These are phyloP conservation scores for Aspergillus neotritici DNA, from an alignment of 2,329 filamentous ascomycete genomes.

Conservation along the genomic window DNA sequence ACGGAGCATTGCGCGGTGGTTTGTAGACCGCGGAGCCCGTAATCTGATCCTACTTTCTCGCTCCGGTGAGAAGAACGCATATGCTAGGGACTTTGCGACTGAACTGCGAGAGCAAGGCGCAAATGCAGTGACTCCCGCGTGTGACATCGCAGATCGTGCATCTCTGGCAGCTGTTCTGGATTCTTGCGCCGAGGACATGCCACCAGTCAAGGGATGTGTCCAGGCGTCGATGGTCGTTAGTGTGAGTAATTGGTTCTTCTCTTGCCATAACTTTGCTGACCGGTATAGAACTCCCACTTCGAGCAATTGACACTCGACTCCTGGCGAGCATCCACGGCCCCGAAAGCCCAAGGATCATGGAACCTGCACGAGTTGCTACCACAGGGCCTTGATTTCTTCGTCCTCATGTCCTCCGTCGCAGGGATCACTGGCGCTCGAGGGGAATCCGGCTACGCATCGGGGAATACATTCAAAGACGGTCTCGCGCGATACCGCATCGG, in stretches of 20 bases:
- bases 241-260: constrained; percentile 5
- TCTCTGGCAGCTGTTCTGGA: not conserved
- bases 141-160: constrained; percentile 3
- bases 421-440: constrained; percentile 40
- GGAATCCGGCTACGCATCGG: constrained; percentile 39
- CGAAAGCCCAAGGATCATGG: constrained; percentile 21
- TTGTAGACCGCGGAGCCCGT: constrained; percentile 29
- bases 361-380: constrained; percentile 28
- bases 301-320: constrained; percentile 19
- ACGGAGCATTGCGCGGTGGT: constrained; percentile 25
- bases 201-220: constrained; percentile 10
- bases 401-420: constrained; percentile 34
- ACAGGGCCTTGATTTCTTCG: constrained; percentile 35
- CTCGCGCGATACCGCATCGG: constrained; percentile 22
- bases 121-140: not conserved
- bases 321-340: not conserved
- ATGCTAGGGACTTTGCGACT: constrained; percentile 1
- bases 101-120: constrained; percentile 1
- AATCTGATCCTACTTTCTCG: constrained; percentile 27
- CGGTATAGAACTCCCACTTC: constrained; percentile 20
- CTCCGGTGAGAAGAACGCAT: not conserved
- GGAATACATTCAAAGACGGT: constrained; percentile 32
- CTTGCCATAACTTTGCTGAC: not conserved
- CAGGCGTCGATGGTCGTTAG: constrained; percentile 7
- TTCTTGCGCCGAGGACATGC: not conserved